These are phyloP conservation scores for Xylaria nigripes DNA, from an alignment of 495 filamentous ascomycete genomes.

Conservation along the genomic window DNA sequence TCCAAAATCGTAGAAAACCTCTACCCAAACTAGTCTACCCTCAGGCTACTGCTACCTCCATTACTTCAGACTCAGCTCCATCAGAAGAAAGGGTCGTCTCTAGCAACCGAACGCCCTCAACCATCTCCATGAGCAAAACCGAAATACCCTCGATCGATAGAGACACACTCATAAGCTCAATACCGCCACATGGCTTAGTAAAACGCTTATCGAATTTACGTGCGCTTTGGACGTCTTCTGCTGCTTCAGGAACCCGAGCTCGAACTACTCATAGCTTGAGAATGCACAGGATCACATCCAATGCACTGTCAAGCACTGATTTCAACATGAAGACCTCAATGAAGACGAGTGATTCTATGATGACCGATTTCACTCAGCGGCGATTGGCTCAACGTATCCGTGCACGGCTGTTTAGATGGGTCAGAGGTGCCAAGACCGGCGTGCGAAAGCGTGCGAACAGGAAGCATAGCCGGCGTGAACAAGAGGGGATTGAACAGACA, in stretches of 20 bases:
- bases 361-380: background rate
- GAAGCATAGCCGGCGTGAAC: slow-evolving; percentile 3
- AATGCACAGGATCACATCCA: background rate
- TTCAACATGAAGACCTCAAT: background rate
- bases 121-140: background rate
- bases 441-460: slow-evolving; percentile 19
- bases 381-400: slow-evolving; percentile 17
- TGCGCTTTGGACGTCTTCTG: slow-evolving; percentile 11
- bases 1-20: slow-evolving; percentile 3
- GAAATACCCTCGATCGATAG: background rate
- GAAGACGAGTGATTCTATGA: background rate
- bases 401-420: slow-evolving; percentile 20
- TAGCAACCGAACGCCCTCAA: background rate
- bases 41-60: background rate
- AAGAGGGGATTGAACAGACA: background rate
- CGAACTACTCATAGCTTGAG: background rate
- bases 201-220: slow-evolving; percentile 22
- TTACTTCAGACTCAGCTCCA: background rate
- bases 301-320: slow-evolving; percentile 7
- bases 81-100: background rate
- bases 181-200: slow-evolving; percentile 14
- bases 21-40: background rate
- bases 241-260: background rate
- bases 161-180: background rate
- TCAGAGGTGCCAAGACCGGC: slow-evolving; percentile 18